Base-by-base conservation (phyloP, 2,329 filamentous ascomycete genomes). In the Penicillium sp. region DNA sequence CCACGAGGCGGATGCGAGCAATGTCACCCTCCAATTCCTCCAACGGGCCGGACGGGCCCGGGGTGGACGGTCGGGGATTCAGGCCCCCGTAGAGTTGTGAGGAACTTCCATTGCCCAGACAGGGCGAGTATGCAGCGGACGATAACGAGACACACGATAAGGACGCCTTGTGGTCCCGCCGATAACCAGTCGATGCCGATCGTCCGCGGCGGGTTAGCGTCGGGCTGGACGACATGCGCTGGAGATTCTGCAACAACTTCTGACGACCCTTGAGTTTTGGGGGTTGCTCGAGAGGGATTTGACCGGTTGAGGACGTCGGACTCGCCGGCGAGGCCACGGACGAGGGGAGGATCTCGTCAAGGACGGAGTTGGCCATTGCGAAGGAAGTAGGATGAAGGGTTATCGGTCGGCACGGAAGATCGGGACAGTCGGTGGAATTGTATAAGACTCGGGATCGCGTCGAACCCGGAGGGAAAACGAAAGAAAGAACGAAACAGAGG, bases 171-270 rank as follows among this genome's bases (percentile, higher is more conserved):
- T 81, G 80, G 62, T 81, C 78, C 55, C 78, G 88, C 10, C 88
- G 86, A 69, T 89, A 90, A 69, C 85, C 88, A 59, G 62, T 63
- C 17, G 91, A 88, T 57, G 87, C 83, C 28, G 86, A 80, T 60
- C 89, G 85, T 57, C 86, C 84, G 55, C 87, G 75, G 59, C 85
- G 84, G 42, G 84, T 81, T 53, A 96, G 78, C 15, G 90, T 90
- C 0, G 90, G 88, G 6, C 89, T 91, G 0, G 92, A 96, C 11
- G 90, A 88, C 70, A 96, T 94, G 59, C 91, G 88, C 63, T 94
- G 89, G 51, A 96, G 83, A 35, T 88, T 86, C 63, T 88, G 87
- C 17, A 96, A 80, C 37, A 96, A 76, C 60, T 88, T 86, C 68
- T 88, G 86, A 49, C 90, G 86, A 55, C 86, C 84, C 73, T 88